Evolutionary conservation across 441 rosid genomes (phyloP), one percentile per base, ranked within the genome.

Genomic region (Rhodomyrtus psidioides): DNA sequence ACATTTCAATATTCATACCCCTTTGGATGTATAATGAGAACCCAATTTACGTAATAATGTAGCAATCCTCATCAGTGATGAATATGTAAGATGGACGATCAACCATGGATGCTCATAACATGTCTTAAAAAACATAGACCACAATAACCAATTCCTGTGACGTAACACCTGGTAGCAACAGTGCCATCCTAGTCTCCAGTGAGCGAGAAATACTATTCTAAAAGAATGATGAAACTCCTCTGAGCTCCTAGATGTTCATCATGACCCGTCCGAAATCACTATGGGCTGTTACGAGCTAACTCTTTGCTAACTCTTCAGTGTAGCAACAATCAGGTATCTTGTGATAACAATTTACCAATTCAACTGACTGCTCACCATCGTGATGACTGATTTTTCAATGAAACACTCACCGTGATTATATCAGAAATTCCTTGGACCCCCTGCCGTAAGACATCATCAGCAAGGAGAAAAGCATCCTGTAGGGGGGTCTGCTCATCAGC

Each of bases 391-490:
- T 30, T 39, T 53, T 70, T 81, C 46, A 24, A 28, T 51, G 17
- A 88, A 89, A 82, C 82, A 55, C 97, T 89, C 85, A 97, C 99
- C 75, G 98, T 97, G 86, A 97, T 97, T 85, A 97, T 97, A 90
- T 97, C 99, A 7, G 99, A 96, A 86, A 97, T 97, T 89, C 99
- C 99, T 90, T 97, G 99, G 82, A 97, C 99, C 42, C 99, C 99
- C 91, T 97, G 99, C 84, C 98, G 97, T 84, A 97, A 89, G 86
- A 97, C 99, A 91, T 97, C 98, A 91, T 96, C 99, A 39, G 98
- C 99, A 60, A 97, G 99, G 87, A 97, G 97, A 90, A 97, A 97
- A 75, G 99, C 99, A 90, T 97, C 99, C 92, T 95, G 99, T 70
- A 97, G 96, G 12, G 98, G 93, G 10, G 98, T 95, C 90, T 97